A percentile compares a stretch with the other conserved stretches of the same genome.
Evolutionary conservation across 176 grass and related monocot species (phyloP).

Genomic region (Cenchrus americanus): DNA sequence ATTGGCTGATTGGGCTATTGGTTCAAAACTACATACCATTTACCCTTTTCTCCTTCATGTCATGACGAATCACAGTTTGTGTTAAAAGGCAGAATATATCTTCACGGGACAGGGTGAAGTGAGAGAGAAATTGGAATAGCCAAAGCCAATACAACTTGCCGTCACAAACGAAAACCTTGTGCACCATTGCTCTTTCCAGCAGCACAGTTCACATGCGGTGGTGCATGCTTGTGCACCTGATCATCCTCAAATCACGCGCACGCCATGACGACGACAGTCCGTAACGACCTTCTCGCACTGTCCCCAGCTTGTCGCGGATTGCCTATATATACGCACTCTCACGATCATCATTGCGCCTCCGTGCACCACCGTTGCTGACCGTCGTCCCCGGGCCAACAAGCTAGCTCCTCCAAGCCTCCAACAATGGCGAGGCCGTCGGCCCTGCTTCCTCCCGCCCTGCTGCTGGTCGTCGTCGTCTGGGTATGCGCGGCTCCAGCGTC

Average conservation of each 20-base stretch:
- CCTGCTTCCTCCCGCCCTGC: background rate
- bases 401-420: background rate
- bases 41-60: background rate
- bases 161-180: slow-evolving; percentile 15
- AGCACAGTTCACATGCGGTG: slow-evolving; percentile 39
- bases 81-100: background rate
- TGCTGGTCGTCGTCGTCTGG: background rate
- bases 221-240: slow-evolving; percentile 45
- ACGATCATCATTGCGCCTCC: slow-evolving; percentile 23
- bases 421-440: slow-evolving; percentile 8
- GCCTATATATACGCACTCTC: background rate
- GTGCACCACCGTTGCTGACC: slow-evolving; percentile 8
- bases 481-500: background rate
- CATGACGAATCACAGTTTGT: background rate
- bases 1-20: background rate
- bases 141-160: background rate
- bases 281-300: slow-evolving; percentile 32
- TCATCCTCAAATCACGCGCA: slow-evolving; percentile 31
- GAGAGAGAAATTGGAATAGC: background rate
- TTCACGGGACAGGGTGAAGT: background rate
- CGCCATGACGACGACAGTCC: slow-evolving; percentile 39
- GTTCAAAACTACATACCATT: background rate
- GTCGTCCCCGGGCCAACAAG: slow-evolving; percentile 6
- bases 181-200: slow-evolving; percentile 35
- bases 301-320: background rate